Percentiles rank a stretch among this genome's conserved stretches.
These are phyloP conservation scores for Osmanthus fragrans DNA, from an alignment of 257 asterid genomes.

Conservation along the genomic window DNA sequence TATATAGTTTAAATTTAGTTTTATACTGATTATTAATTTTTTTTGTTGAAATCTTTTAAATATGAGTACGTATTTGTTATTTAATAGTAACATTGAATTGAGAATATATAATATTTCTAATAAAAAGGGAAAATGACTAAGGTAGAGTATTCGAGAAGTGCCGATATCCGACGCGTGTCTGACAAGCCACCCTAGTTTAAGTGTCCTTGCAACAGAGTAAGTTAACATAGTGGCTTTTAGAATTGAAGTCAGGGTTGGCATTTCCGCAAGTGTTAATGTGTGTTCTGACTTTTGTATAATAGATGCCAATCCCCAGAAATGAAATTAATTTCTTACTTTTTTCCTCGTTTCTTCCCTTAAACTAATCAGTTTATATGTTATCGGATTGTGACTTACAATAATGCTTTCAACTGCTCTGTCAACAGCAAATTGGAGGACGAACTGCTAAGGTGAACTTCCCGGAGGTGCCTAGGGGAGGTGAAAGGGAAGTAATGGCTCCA, in stretches of 20 bases:
- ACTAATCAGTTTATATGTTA: background rate
- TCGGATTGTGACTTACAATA: background rate
- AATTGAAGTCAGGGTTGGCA: background rate
- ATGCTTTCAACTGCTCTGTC: background rate
- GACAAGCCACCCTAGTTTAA: too few relatives aligned
- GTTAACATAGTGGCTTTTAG: background rate
- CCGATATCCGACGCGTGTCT: too few relatives aligned
- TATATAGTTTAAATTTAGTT: too few relatives aligned
- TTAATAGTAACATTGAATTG: too few relatives aligned
- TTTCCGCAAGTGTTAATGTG: background rate
- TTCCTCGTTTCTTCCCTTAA: background rate
- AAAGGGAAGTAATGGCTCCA: constrained; percentile 72
- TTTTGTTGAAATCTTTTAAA: too few relatives aligned
- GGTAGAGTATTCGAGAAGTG: too few relatives aligned
- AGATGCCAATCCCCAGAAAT: background rate
- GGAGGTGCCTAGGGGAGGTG: constrained; percentile 95
- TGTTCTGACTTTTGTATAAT: background rate
- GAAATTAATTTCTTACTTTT: background rate
- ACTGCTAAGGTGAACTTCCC: constrained; percentile 88
- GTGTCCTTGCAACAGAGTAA: too few relatives aligned
- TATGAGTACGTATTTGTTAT: too few relatives aligned
- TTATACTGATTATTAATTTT: too few relatives aligned
- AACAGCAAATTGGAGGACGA: constrained; percentile 85
- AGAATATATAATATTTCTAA: too few relatives aligned
- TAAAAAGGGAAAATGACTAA: too few relatives aligned